These are phyloP conservation scores for Rhododendron williamsianum DNA, from an alignment of 148 eudicot species.

Conservation along the genomic window DNA sequence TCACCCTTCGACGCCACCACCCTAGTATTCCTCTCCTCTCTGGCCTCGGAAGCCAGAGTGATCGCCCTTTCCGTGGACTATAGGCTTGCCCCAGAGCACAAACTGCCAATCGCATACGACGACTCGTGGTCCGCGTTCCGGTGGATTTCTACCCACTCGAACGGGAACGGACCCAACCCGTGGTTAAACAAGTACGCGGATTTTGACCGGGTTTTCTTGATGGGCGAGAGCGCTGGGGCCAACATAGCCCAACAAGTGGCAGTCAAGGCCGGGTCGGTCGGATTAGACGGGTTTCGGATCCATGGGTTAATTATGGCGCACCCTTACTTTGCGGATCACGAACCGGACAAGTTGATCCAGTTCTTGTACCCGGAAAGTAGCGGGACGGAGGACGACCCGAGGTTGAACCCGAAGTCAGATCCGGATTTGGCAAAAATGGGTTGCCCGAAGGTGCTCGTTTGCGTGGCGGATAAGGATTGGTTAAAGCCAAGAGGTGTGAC, in stretches of 20 bases:
- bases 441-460: constrained; percentile 19
- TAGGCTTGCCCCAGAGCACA: constrained; percentile 31
- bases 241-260: constrained; percentile 26
- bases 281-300: not conserved
- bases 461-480: constrained; percentile 30
- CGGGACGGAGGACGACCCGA: constrained; percentile 28
- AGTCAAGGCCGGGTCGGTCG: not conserved
- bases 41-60: not conserved
- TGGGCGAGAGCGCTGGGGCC: constrained; percentile 47
- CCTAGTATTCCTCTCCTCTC: not conserved
- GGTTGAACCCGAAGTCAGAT: constrained; percentile 33
- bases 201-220: constrained; percentile 22
- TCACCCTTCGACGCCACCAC: not conserved
- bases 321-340: constrained; percentile 30
- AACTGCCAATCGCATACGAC: constrained; percentile 24
- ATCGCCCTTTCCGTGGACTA: constrained; percentile 30
- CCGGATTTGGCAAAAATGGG: constrained; percentile 18
- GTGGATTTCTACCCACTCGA: constrained; percentile 24
- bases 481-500: constrained; percentile 16
- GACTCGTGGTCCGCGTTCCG: constrained; percentile 31
- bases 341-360: constrained; percentile 16
- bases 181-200: constrained; percentile 28
- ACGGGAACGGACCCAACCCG: constrained; percentile 18
- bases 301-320: constrained; percentile 27
- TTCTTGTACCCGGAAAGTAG: constrained; percentile 26